Evolutionary conservation across 495 filamentous ascomycete species (phyloP).

Genomic region (Aspergillus homomorphus): DNA sequence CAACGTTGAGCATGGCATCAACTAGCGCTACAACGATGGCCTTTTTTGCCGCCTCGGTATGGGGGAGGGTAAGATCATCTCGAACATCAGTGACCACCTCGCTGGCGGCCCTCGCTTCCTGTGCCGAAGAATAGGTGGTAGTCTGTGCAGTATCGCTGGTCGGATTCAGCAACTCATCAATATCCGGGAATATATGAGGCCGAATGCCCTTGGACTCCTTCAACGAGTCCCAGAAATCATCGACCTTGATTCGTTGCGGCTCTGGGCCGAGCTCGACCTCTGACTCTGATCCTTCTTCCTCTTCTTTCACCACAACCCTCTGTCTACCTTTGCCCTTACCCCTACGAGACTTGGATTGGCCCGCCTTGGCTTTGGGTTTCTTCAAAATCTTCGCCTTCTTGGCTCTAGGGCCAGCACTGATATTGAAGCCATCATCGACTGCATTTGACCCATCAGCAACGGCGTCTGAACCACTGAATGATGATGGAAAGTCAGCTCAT

Average conservation of each 20-base stretch:
- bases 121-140: conserved; percentile 8
- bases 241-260: not conserved
- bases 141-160: not conserved
- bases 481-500: no score
- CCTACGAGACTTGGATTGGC: no score
- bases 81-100: not conserved
- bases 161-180: conserved; percentile 5
- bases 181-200: not conserved
- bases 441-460: no score
- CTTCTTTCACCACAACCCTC: no score
- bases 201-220: not conserved
- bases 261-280: not conserved
- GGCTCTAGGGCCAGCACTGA: no score
- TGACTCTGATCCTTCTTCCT: no score
- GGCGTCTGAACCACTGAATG: no score
- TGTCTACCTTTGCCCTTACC: not conserved
- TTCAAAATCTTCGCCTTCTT: no score
- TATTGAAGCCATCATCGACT: no score
- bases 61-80: conserved; percentile 20
- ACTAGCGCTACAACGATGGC: conserved; percentile 25
- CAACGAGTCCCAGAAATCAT: not conserved
- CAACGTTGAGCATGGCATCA: conserved; percentile 16
- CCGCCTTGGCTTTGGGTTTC: no score
- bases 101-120: conserved; percentile 7
- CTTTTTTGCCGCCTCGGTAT: conserved; percentile 11